Evolutionary conservation across 352 stramenopile species (phyloP).

Genomic region (Pythium rishiriense): DNA sequence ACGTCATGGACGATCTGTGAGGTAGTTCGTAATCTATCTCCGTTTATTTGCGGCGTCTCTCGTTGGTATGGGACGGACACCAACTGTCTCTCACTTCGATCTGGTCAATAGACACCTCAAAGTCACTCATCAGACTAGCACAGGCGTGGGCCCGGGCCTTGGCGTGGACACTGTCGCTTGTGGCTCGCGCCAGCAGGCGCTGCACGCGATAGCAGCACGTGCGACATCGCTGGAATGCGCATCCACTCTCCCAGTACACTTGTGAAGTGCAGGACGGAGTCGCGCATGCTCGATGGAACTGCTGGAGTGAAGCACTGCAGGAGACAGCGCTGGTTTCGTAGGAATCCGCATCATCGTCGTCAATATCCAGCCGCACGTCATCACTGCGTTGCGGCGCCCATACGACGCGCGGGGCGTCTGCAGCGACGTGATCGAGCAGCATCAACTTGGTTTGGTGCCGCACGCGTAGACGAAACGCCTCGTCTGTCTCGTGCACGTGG

Average conservation of each 20-base stretch:
- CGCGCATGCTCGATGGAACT: constrained; percentile 29
- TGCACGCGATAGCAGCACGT: constrained; percentile 75
- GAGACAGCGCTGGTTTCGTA: neutral
- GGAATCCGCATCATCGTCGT: constrained; percentile 1
- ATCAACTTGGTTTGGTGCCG: constrained; percentile 59
- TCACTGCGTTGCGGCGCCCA: constrained; percentile 55
- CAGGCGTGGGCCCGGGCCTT: constrained; percentile 16
- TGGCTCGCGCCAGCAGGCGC: constrained; percentile 34
- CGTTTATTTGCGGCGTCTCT: constrained; percentile 9
- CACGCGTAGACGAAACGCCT: constrained; percentile 60
- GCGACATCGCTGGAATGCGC: constrained; percentile 50
- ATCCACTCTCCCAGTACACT: constrained; percentile 43
- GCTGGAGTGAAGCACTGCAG: constrained; percentile 8
- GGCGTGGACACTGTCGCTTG: constrained; percentile 13
- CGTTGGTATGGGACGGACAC: constrained; percentile 22
- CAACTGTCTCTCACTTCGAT: constrained; percentile 3
- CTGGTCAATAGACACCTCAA: constrained; percentile 3
- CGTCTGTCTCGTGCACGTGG: constrained; percentile 27
- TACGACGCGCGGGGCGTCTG: constrained; percentile 42
- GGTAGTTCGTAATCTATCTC: neutral
- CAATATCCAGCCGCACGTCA: constrained; percentile 4
- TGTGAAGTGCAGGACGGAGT: constrained; percentile 36
- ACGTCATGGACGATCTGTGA: constrained; percentile 26
- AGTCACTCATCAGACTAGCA: constrained; percentile 13
- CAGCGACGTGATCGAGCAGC: constrained; percentile 44